Percentiles rank a stretch among this genome's conserved stretches.
These are phyloP conservation scores for Plasmodium sp. DNA, from an alignment of 169 alveolate species.

Conservation along the genomic window DNA sequence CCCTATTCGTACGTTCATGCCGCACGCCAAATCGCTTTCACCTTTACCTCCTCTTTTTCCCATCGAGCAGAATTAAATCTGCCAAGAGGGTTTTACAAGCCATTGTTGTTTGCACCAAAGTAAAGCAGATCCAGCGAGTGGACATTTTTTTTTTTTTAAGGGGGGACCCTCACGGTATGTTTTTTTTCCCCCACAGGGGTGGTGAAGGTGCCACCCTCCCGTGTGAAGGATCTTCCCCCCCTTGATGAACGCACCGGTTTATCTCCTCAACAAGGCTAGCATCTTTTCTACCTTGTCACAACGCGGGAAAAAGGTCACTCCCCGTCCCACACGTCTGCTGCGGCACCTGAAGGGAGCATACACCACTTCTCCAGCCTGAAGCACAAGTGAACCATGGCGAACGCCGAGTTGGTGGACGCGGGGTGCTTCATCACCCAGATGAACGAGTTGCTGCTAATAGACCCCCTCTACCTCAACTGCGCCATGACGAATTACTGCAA, in stretches of 20 bases:
- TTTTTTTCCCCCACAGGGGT: background rate
- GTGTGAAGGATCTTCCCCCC: background rate
- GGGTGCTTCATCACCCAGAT: constrained; percentile 75
- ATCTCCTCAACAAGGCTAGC: background rate
- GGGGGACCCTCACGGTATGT: background rate
- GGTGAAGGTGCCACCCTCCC: background rate
- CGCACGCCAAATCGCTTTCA: background rate
- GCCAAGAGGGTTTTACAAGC: background rate
- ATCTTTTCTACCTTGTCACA: background rate
- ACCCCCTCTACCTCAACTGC: constrained; percentile 59
- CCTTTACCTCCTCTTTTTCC: background rate
- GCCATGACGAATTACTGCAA: constrained; percentile 62
- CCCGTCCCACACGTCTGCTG: background rate
- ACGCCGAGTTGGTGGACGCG: constrained; percentile 32
- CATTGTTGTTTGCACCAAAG: background rate
- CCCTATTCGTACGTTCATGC: background rate
- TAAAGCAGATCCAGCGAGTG: background rate
- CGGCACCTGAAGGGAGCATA: no score
- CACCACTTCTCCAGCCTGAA: background rate
- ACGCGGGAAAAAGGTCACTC: background rate
- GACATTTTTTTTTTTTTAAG: background rate
- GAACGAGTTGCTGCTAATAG: constrained; percentile 67
- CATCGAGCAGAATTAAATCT: background rate
- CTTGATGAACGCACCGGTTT: background rate
- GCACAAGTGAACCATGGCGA: background rate